Percentiles rank a stretch among this genome's conserved stretches.
Evolutionary conservation across 2,329 filamentous ascomycete species (phyloP).

Genomic region (Metarhizium robertsii): DNA sequence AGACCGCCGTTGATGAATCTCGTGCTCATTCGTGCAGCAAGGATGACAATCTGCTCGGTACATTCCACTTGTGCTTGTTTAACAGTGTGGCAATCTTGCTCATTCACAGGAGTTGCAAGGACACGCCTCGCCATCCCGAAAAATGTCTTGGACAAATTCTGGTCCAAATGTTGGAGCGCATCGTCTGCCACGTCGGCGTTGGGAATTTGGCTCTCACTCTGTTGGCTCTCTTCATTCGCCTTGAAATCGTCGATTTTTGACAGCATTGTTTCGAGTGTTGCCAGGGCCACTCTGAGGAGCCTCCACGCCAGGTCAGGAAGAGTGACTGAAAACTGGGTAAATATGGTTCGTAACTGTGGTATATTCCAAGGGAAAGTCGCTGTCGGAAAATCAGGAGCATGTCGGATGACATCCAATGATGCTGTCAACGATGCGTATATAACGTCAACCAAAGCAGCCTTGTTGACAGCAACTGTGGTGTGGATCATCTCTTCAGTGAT

Average conservation of each 20-base stretch:
- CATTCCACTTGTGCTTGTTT: constrained; percentile 21
- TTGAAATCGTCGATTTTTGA: constrained; percentile 33
- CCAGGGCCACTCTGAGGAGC: constrained; percentile 33
- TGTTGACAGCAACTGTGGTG: constrained; percentile 42
- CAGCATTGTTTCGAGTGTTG: constrained; percentile 39
- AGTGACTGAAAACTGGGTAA: constrained; percentile 35
- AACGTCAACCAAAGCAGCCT: constrained; percentile 42
- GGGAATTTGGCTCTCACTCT: constrained; percentile 27
- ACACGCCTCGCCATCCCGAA: constrained; percentile 37
- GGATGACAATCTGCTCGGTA: constrained; percentile 32
- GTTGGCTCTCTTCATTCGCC: constrained; percentile 26
- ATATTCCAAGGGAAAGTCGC: constrained; percentile 41
- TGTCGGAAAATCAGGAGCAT: constrained; percentile 34
- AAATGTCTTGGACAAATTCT: constrained; percentile 35
- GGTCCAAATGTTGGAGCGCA: constrained; percentile 35
- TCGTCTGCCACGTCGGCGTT: constrained; percentile 36
- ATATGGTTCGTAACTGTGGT: constrained; percentile 41
- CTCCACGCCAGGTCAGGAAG: constrained; percentile 38
- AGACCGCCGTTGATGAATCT: constrained; percentile 36
- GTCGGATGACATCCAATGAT: constrained; percentile 41
- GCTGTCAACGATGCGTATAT: constrained; percentile 37
- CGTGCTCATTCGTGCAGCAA: constrained; percentile 37
- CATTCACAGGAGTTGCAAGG: constrained; percentile 15
- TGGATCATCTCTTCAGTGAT: constrained; percentile 37
- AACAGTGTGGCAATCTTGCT: constrained; percentile 8